Evolutionary conservation across 2,329 filamentous ascomycete genomes (phyloP).

Genomic region (Venturia aucupariae): DNA sequence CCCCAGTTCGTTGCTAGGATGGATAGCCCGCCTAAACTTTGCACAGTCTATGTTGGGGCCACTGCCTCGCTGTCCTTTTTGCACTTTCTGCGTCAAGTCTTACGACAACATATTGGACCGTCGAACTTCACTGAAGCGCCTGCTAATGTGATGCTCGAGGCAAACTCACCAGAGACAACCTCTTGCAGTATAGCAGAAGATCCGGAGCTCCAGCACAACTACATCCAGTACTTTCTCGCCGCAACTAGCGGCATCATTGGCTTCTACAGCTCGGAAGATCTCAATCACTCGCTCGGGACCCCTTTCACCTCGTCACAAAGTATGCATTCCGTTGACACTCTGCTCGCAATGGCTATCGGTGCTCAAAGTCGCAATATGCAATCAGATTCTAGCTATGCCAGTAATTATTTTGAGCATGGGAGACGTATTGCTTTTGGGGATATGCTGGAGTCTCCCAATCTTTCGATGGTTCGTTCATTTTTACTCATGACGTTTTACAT

Average conservation of each 20-base stretch:
- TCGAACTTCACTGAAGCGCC: constrained; percentile 45
- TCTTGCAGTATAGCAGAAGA: constrained; percentile 24
- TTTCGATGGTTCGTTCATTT: constrained; percentile 44
- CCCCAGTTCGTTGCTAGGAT: too few species aligned
- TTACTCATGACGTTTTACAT: constrained; percentile 51
- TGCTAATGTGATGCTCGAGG: constrained; percentile 46
- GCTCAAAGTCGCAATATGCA: constrained; percentile 37
- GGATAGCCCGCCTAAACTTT: background rate
- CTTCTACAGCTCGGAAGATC: background rate
- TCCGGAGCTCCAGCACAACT: constrained; percentile 25
- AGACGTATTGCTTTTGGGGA: constrained; percentile 40
- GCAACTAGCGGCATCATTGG: constrained; percentile 2
- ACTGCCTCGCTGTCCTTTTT: constrained; percentile 47
- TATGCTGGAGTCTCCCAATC: constrained; percentile 45
- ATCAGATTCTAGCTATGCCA: constrained; percentile 23
- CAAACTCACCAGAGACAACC: constrained; percentile 27
- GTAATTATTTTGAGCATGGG: constrained; percentile 40
- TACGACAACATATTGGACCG: constrained; percentile 44
- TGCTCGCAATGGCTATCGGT: constrained; percentile 45
- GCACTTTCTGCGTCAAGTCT: constrained; percentile 41
- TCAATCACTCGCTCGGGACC: background rate
- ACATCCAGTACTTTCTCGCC: constrained; percentile 27
- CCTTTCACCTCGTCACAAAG: background rate
- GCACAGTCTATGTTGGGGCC: constrained; percentile 40
- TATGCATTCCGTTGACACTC: constrained; percentile 24